A percentile compares a stretch with the other conserved stretches of the same genome.
Conservation (phyloP, 768 basidiomycete species). For the Suillus plorans region DNA sequence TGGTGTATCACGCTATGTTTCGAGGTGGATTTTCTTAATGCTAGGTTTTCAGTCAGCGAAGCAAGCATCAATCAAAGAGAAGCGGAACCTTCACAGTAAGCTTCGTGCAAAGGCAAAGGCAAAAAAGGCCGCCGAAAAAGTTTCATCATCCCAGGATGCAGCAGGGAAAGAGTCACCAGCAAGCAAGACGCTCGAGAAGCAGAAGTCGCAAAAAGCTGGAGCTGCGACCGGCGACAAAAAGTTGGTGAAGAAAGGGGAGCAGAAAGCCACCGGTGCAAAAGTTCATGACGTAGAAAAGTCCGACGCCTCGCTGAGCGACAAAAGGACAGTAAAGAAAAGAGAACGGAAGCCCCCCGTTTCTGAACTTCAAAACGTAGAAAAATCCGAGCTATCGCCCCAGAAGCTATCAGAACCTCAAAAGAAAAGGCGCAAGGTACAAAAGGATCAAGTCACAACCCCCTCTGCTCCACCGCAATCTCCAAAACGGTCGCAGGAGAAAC, state of each 20-base stretch:
- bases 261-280: neutral
- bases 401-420: neutral
- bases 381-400: neutral
- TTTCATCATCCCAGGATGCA: neutral
- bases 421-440: neutral
- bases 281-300: neutral
- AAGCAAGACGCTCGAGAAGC: neutral
- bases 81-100: constrained; percentile 49
- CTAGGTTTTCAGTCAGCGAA: constrained; percentile 43
- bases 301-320: neutral
- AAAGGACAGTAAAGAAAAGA: neutral
- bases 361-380: neutral
- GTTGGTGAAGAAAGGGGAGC: neutral
- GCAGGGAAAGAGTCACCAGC: neutral
- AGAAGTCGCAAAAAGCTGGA: neutral
- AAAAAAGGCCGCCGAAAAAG: constrained; percentile 26
- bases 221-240: neutral
- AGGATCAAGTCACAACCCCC: neutral
- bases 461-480: neutral
- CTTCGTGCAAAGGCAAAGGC: constrained; percentile 40
- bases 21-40: neutral
- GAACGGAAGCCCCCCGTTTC: neutral
- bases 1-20: constrained; percentile 1
- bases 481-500: neutral
- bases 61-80: constrained; percentile 42